Evolutionary conservation across 2,329 filamentous ascomycete species (phyloP).

Genomic region (Penicillium digitatum): DNA sequence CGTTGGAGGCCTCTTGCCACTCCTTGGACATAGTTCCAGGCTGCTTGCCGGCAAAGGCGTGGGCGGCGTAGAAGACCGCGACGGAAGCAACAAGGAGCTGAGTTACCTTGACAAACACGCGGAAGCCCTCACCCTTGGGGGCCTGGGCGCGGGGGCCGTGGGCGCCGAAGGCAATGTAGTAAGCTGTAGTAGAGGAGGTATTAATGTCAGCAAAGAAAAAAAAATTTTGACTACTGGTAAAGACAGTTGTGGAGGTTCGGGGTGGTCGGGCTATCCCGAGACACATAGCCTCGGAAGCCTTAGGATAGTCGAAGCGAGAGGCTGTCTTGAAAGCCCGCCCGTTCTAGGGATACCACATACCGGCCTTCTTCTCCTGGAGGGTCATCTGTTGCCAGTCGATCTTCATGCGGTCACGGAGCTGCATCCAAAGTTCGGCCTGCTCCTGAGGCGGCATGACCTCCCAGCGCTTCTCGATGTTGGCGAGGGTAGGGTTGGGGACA

Average conservation of each 20-base stretch:
- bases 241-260: background rate
- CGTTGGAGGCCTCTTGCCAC: slow-evolving; percentile 93
- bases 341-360: slow-evolving; percentile 57
- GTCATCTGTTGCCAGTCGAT: slow-evolving; percentile 93
- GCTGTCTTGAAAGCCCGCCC: background rate
- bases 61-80: slow-evolving; percentile 67
- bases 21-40: slow-evolving; percentile 93
- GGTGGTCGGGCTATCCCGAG: background rate
- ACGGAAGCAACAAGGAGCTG: slow-evolving; percentile 64
- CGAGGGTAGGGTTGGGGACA: slow-evolving; percentile 95
- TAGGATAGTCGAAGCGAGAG: slow-evolving; percentile 12
- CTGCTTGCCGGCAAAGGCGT: slow-evolving; percentile 65
- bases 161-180: slow-evolving; percentile 97
- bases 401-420: slow-evolving; percentile 97
- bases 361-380: slow-evolving; percentile 96
- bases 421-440: slow-evolving; percentile 99
- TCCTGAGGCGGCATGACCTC: slow-evolving; percentile 96
- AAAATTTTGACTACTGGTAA: slow-evolving; percentile 23
- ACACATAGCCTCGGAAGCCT: slow-evolving; percentile 15
- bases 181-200: slow-evolving; percentile 58
- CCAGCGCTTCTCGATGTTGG: slow-evolving; percentile 99
- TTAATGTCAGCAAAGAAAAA: slow-evolving; percentile 14
- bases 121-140: slow-evolving; percentile 80
- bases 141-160: slow-evolving; percentile 83
- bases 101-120: slow-evolving; percentile 68